Evolutionary conservation across 2,329 filamentous ascomycete species (phyloP).

Genomic region (Lithohypha guttulata): DNA sequence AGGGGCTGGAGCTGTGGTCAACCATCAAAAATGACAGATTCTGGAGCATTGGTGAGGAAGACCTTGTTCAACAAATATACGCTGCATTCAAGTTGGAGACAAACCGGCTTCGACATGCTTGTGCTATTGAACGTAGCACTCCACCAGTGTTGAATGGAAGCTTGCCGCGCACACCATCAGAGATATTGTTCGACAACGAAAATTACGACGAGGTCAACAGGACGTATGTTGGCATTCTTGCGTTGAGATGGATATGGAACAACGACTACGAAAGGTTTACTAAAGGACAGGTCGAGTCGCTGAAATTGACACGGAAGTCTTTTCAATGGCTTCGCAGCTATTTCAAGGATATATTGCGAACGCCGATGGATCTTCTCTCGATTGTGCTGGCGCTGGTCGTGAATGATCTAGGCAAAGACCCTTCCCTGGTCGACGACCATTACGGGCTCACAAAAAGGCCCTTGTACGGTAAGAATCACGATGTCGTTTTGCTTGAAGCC

Average conservation of each 20-base stretch:
- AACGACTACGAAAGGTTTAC: conserved; percentile 28
- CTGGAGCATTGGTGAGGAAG: conserved; percentile 18
- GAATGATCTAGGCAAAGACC: conserved; percentile 32
- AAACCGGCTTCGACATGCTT: conserved; percentile 24
- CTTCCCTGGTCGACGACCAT: conserved; percentile 23
- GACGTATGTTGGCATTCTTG: conserved; percentile 29
- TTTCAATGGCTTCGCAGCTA: conserved; percentile 25
- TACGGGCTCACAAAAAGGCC: conserved; percentile 7
- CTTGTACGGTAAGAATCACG: conserved; percentile 23
- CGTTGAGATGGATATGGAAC: conserved; percentile 29
- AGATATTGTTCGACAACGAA: conserved; percentile 23
- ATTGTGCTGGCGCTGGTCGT: conserved; percentile 28
- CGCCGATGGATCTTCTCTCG: conserved; percentile 22
- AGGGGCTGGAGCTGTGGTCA: conserved; percentile 7
- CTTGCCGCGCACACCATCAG: conserved; percentile 23
- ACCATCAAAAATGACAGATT: conserved; percentile 18
- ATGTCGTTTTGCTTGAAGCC: conserved; percentile 25
- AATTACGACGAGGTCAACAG: conserved; percentile 33
- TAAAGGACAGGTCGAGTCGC: conserved; percentile 20
- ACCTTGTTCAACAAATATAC: conserved; percentile 22
- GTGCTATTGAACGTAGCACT: conserved; percentile 18
- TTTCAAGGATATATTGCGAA: conserved; percentile 17
- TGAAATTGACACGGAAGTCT: conserved; percentile 22
- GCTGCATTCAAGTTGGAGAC: conserved; percentile 24
- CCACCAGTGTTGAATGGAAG: conserved; percentile 8